phyloP scores from a whole-genome alignment of 139 green algal genomes.

The Chlorella vulgaris region DNA sequence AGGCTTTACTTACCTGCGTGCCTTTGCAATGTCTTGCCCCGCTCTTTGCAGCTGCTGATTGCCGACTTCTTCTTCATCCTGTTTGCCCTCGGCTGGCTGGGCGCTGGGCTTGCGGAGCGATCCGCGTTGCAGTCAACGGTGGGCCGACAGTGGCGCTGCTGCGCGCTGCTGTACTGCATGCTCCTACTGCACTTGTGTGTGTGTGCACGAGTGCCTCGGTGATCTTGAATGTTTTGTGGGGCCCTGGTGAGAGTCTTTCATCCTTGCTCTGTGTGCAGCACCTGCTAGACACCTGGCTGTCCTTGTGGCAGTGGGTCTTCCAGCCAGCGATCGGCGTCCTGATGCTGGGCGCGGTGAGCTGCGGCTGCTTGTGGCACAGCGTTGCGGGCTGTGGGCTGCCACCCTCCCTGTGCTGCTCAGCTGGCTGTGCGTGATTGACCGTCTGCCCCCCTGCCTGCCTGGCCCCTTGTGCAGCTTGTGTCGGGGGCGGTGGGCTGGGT shows the following conservation, averaged over 20 bases:
- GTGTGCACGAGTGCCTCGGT: no score
- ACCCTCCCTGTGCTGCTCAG: neutral
- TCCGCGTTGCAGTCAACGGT: slow-evolving; percentile 44
- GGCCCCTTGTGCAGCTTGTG: slow-evolving; percentile 50
- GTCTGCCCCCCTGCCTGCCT: neutral
- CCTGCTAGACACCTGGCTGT: slow-evolving; percentile 75
- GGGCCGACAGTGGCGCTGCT: no score
- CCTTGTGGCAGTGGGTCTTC: slow-evolving; percentile 80
- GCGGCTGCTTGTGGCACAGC: no score
- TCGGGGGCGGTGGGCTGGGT: slow-evolving; percentile 71
- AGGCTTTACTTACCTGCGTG: no score
- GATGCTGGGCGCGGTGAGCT: slow-evolving; percentile 77
- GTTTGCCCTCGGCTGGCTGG: slow-evolving; percentile 74
- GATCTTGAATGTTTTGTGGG: no score
- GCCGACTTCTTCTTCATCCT: slow-evolving; percentile 90
- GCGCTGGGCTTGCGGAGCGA: slow-evolving; percentile 58
- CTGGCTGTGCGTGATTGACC: neutral
- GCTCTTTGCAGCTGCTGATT: slow-evolving; percentile 72
- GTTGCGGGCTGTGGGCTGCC: neutral
- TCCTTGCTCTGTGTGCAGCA: slow-evolving; percentile 42
- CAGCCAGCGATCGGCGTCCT: slow-evolving; percentile 87
- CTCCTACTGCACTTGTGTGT: neutral
- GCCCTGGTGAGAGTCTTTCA: no score
- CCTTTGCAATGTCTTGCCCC: no score
- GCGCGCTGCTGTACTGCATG: neutral